These are phyloP conservation scores for Leccinum fallax DNA, from an alignment of 1,284 basidiomycete species.

Conservation along the genomic window DNA sequence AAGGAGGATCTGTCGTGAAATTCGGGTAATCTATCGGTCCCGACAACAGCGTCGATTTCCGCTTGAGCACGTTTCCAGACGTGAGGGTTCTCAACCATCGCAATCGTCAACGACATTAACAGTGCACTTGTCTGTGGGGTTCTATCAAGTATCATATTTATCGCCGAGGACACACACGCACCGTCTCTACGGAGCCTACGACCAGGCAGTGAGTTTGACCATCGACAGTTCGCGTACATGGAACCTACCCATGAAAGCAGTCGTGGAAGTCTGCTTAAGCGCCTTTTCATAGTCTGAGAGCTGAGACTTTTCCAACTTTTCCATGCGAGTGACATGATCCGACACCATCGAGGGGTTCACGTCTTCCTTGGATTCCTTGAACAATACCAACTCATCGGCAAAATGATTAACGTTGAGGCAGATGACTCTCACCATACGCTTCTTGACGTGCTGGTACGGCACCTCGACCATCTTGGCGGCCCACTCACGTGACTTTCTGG, in stretches of 20 bases:
- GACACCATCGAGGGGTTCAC: constrained; percentile 22
- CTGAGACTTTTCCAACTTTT: constrained; percentile 10
- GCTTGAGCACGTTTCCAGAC: constrained; percentile 37
- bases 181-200: constrained; percentile 25
- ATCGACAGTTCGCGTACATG: accelerated
- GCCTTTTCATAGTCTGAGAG: constrained; percentile 19
- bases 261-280: constrained; percentile 20
- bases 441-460: constrained; percentile 23
- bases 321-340: constrained; percentile 25
- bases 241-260: constrained; percentile 25
- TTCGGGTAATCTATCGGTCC: constrained; percentile 40
- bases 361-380: constrained; percentile 12
- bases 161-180: constrained; percentile 10
- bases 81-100: constrained; percentile 39
- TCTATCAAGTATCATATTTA: constrained; percentile 1
- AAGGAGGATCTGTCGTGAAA: constrained; percentile 41
- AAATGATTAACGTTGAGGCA: not conserved
- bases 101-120: constrained; percentile 34
- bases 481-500: constrained; percentile 16
- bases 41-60: constrained; percentile 42
- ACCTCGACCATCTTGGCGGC: constrained; percentile 17
- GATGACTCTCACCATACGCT: constrained; percentile 14
- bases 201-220: not conserved
- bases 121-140: constrained; percentile 14
- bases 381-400: not conserved